A percentile compares a stretch with the other conserved stretches of the same genome.
phyloP scores from a whole-genome alignment of 495 filamentous ascomycete species.

The Friedmanniomyces endolithicus region DNA sequence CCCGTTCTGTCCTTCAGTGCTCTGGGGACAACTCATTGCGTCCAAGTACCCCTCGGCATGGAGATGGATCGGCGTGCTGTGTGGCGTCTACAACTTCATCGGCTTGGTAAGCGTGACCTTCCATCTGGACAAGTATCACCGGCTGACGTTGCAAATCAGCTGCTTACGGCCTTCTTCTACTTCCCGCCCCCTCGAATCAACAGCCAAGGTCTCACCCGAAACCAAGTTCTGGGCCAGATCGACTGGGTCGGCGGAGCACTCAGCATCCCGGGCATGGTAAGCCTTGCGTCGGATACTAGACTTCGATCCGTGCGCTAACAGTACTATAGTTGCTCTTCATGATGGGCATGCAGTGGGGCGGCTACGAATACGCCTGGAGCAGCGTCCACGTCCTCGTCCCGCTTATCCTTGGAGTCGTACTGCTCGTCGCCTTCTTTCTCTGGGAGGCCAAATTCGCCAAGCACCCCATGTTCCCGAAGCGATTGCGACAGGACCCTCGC shows the following conservation, averaged over 20 bases:
- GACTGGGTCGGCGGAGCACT: slow-evolving; percentile 57
- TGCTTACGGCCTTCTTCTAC: slow-evolving; percentile 53
- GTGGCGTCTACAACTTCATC: slow-evolving; percentile 47
- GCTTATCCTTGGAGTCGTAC: slow-evolving; percentile 41
- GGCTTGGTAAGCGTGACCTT: slow-evolving; percentile 32
- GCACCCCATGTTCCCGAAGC: slow-evolving; percentile 47
- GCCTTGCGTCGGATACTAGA: neutral
- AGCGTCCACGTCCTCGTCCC: slow-evolving; percentile 48
- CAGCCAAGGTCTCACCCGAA: slow-evolving; percentile 37
- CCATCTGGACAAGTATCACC: neutral
- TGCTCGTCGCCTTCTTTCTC: slow-evolving; percentile 44
- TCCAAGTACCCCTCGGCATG: slow-evolving; percentile 38
- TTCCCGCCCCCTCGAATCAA: slow-evolving; percentile 51
- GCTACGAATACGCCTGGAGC: slow-evolving; percentile 51
- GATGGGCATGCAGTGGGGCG: slow-evolving; percentile 54
- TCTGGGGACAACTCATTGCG: slow-evolving; percentile 60
- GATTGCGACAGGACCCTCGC: slow-evolving; percentile 50
- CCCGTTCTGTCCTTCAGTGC: slow-evolving; percentile 54
- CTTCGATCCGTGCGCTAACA: neutral
- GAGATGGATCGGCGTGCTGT: slow-evolving; percentile 54
- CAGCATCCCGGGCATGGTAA: slow-evolving; percentile 46
- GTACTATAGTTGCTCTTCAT: slow-evolving; percentile 40
- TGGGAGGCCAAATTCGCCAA: slow-evolving; percentile 51
- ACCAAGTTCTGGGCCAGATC: slow-evolving; percentile 43
- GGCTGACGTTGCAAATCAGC: neutral